phyloP scores from a whole-genome alignment of 2,329 filamentous ascomycete genomes.

The Neonectria neomacrospora region DNA sequence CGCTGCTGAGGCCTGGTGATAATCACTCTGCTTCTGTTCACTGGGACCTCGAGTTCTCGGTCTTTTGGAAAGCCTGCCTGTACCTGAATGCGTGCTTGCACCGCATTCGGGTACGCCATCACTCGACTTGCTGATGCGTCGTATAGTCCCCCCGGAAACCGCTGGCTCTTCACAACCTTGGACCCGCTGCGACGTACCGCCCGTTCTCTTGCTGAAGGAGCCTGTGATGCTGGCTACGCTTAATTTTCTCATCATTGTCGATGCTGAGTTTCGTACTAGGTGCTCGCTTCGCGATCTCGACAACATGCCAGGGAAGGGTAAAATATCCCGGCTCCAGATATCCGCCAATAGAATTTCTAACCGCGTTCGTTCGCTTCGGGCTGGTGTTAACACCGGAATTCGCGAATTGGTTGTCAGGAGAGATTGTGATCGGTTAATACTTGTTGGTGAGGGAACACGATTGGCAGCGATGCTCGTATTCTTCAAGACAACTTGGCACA shows the following conservation, averaged over 20 bases:
- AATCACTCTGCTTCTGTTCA: constrained; percentile 12
- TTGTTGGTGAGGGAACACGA: constrained; percentile 55
- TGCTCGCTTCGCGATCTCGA: constrained; percentile 73
- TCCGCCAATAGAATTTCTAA: constrained; percentile 80
- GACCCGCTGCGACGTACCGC: constrained; percentile 56
- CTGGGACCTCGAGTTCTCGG: constrained; percentile 21
- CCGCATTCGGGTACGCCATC: constrained; percentile 23
- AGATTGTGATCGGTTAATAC: constrained; percentile 82
- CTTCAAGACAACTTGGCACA: constrained; percentile 85
- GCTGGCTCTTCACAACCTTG: constrained; percentile 16
- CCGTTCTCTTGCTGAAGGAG: constrained; percentile 78
- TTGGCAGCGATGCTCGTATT: constrained; percentile 75
- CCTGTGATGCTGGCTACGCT: constrained; percentile 83
- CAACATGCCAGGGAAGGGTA: constrained; percentile 87
- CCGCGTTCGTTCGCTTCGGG: constrained; percentile 78
- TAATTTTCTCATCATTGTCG: constrained; percentile 87
- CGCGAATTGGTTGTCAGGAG: constrained; percentile 74
- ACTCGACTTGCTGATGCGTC: constrained; percentile 27
- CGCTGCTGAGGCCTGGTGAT: background rate
- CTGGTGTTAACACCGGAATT: constrained; percentile 77
- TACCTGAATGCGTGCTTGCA: constrained; percentile 25
- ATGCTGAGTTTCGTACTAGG: constrained; percentile 80
- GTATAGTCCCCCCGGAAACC: background rate
- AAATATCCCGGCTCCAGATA: constrained; percentile 82
- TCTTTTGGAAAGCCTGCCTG: constrained; percentile 23